These are phyloP conservation scores for Monilinia aucupariae DNA, from an alignment of 2,329 filamentous ascomycete genomes.

Conservation along the genomic window DNA sequence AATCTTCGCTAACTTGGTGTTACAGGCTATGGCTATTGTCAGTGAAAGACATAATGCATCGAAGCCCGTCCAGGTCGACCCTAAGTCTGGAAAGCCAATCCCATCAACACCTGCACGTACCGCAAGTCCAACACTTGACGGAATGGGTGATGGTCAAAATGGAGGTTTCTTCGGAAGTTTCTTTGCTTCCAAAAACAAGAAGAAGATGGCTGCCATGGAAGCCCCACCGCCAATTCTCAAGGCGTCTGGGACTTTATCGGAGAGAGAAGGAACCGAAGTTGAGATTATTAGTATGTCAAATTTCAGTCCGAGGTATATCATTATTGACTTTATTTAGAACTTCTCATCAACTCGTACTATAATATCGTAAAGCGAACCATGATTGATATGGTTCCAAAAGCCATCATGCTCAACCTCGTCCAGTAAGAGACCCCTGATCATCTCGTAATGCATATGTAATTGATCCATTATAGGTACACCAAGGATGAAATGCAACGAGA, in stretches of 20 bases:
- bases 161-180: conserved; percentile 95
- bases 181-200: conserved; percentile 99
- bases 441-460: neutral
- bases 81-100: conserved; percentile 95
- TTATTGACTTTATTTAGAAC: conserved; percentile 51
- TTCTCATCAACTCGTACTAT: conserved; percentile 94
- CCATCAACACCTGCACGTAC: conserved; percentile 66
- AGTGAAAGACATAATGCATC: conserved; percentile 79
- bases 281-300: conserved; percentile 85
- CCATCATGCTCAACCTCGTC: conserved; percentile 95
- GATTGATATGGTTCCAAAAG: conserved; percentile 99
- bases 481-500: conserved; percentile 99
- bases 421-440: conserved; percentile 56
- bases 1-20: conserved; percentile 26
- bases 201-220: conserved; percentile 99
- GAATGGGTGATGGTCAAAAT: conserved; percentile 50
- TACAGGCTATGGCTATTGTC: conserved; percentile 88
- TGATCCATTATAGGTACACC: conserved; percentile 58
- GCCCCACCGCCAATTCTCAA: conserved; percentile 87
- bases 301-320: neutral
- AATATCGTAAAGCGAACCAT: conserved; percentile 97
- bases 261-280: conserved; percentile 92
- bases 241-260: conserved; percentile 86
- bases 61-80: conserved; percentile 92
- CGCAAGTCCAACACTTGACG: conserved; percentile 63